Conservation (phyloP, 129 eudicot species). For the Helichrysum umbraculigerum region DNA sequence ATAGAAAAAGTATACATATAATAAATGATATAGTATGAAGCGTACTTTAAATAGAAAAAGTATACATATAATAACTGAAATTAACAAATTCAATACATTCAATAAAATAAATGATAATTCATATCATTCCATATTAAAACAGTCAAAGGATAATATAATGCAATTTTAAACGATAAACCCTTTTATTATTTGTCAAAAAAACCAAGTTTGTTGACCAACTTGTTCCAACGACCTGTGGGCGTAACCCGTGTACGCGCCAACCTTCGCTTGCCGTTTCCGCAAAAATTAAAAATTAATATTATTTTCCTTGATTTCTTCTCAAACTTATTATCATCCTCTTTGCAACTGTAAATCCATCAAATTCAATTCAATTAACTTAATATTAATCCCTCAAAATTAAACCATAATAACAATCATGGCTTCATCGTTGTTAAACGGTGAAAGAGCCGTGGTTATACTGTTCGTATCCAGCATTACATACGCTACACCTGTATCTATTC, state of each 20-base stretch:
- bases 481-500: conserved; percentile 45
- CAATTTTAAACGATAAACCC: too few species aligned
- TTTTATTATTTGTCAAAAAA: not conserved
- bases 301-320: not conserved
- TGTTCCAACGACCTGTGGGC: conserved; percentile 26
- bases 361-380: too few species aligned
- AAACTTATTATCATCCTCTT: not conserved
- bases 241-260: conserved; percentile 28
- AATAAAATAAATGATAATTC: too few species aligned
- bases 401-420: conserved; percentile 41
- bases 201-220: conserved; percentile 36
- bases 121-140: too few species aligned
- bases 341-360: not conserved
- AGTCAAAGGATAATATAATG: too few species aligned
- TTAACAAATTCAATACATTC: too few species aligned
- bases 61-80: too few species aligned
- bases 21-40: too few species aligned
- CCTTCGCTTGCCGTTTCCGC: not conserved
- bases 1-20: too few species aligned
- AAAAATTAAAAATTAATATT: too few species aligned
- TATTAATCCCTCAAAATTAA: not conserved
- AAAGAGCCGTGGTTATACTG: conserved; percentile 81
- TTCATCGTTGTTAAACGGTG: conserved; percentile 74
- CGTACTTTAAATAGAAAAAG: too few species aligned
- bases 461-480: conserved; percentile 48